Evolutionary conservation across 75 land plant species (phyloP), one percentile per base, ranked within the genome.

Genomic region (Cryptomeria japonica): DNA sequence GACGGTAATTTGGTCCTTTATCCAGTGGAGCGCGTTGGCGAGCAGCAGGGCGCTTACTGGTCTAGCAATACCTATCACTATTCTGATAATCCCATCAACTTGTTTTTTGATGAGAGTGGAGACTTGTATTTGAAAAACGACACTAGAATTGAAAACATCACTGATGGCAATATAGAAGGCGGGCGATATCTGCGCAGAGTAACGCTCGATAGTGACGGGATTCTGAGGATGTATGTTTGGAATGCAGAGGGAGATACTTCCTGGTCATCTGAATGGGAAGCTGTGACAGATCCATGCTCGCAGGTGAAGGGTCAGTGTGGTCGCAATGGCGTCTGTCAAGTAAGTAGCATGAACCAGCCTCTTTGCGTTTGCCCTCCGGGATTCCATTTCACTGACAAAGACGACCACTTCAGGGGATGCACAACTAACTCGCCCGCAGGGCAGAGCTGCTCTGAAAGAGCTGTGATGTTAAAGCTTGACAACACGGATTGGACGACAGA

Each of bases 131-230:
- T 72, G 34, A 0, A 6, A 9, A 72, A 31, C 34, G 13, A 2
- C 76, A 72, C 11, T 13, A 72, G 0, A n/a, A 7, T 31, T 72
- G 2, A 3, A 72, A n/a, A 2, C 34, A 6, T n/a, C 13, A 7
- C 36, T 28, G 32, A 72, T 28, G 36, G 34, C 31, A 8, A 25
- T 10, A 10, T 8, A 31, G 34, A 28, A 72, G 2, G 34, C 7
- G 76, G 76, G 2, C 1, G n/a, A 1, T 72, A 31, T 11, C 76
- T 72, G 7, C 34, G 32, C 36, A 87, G 93, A 51, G 87, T 87
- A 8, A 90, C 87, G 7, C 83, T 90, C 0, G 89, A 88, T 37
- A 46, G 64, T 44, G 90, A 92, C 80, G 90, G 92, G 0, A 87
- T 89, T 12, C 88, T 92, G 53, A 47, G 85, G 39, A 72, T 84